A percentile compares a stretch with the other conserved stretches of the same genome.
Conservation (phyloP, 371 early-diverging fungal species). For the Mucor racemosus region DNA sequence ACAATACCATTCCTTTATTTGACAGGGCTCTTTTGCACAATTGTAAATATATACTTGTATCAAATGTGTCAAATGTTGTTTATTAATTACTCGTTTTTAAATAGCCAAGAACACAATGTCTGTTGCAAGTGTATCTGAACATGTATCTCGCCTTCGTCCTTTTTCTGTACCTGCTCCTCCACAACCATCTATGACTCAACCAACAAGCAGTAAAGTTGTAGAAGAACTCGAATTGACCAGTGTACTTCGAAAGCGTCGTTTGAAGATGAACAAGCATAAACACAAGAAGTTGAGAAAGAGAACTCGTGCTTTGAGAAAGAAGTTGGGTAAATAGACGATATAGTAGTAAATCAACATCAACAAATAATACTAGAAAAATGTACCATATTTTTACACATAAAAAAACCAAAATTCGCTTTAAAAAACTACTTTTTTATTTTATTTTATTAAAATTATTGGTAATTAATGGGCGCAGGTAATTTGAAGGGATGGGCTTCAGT, state of each 20-base stretch:
- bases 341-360: neutral
- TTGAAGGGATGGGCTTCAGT: slow-evolving; percentile 81
- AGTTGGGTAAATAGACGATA: slow-evolving; percentile 70
- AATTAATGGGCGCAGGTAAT: slow-evolving; percentile 17
- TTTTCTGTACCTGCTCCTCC: slow-evolving; percentile 48
- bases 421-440: neutral
- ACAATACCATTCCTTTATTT: slow-evolving; percentile 11
- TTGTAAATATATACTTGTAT: slow-evolving; percentile 1
- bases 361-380: slow-evolving; percentile 5
- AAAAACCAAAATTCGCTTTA: slow-evolving; percentile 1
- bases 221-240: slow-evolving; percentile 60
- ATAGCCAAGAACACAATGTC: slow-evolving; percentile 27
- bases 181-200: slow-evolving; percentile 28
- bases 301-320: slow-evolving; percentile 78
- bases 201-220: slow-evolving; percentile 13
- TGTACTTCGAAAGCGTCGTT: slow-evolving; percentile 76
- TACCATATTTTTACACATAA: slow-evolving; percentile 4
- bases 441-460: slow-evolving; percentile 14
- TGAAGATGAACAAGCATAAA: slow-evolving; percentile 91
- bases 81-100: neutral
- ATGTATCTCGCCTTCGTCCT: slow-evolving; percentile 45
- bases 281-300: slow-evolving; percentile 83
- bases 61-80: neutral
- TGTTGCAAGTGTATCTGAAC: slow-evolving; percentile 32
- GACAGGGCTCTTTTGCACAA: slow-evolving; percentile 20